Base-by-base conservation (phyloP, 2,329 filamentous ascomycete genomes). In the Verticillium dahliae region DNA sequence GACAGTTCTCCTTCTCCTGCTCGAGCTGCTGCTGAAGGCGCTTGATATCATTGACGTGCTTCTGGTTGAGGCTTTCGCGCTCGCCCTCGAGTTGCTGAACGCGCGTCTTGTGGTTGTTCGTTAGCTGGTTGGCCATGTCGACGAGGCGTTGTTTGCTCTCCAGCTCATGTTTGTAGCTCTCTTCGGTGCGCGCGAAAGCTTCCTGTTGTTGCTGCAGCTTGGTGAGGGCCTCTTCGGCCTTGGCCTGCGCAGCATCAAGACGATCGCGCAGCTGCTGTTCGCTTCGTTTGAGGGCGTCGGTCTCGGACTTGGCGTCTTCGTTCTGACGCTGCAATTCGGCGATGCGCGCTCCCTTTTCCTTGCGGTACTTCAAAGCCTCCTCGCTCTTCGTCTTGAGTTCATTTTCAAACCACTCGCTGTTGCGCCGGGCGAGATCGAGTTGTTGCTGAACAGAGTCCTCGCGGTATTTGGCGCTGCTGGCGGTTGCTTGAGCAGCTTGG, bases 391-490 rank as follows among this genome's bases (percentile, higher is more conserved):
- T 93, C 78, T 96, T 94, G 27, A 98, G 83, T 74, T 99, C 95
- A 52, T 83, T 87, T 71, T 97, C 92, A 61, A 95, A 89, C 90
- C 92, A 99, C 69, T 98, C 94, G 66, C 91, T 91, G 77, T 92
- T 97, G 70, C 90, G 90, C 72, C 92, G 92, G 18, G 94, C 86
- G 61, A 96, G 81, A 52, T 96, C 92, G 39, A 98, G 83, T 73
- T 98, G 93, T 73, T 97, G 93, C 74, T 95, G 88, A 13, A 98
- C 80, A 35, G 88, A 90, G 71, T 97, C 92, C 73, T 97, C 92
- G 65, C 91, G 89, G 79, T 96, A 97, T 69, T 92, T 96, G 65
- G 92, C 87, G 62, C 87, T 91, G 50, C 88, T 91, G 2, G 90
- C 86, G 31, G 90, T 85, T 33, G 91, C 91, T 72, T 93, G 91